Conservation (phyloP, 176 grass and related monocot genomes). For the Paspalum vaginatum region DNA sequence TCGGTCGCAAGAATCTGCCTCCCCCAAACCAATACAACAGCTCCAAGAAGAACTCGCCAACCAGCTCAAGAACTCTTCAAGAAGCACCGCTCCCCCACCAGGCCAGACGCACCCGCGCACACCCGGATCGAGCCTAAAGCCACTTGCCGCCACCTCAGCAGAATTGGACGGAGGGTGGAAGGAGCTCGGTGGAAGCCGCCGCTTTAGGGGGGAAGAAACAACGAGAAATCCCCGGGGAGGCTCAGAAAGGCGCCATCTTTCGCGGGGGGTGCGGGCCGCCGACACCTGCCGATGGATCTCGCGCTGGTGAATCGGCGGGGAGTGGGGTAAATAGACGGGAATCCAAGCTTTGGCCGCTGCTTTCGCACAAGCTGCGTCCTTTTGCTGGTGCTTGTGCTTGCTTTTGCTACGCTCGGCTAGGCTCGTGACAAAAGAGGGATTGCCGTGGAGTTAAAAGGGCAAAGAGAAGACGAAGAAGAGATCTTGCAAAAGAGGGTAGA, state of each 20-base stretch:
- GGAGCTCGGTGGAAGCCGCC: constrained; percentile 2
- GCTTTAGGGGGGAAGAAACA: constrained; percentile 26
- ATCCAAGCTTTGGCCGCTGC: constrained; percentile 43
- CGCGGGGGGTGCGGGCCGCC: constrained; percentile 21
- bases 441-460: constrained; percentile 42
- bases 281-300: constrained; percentile 53
- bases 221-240: constrained; percentile 37
- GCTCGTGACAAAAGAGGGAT: constrained; percentile 62
- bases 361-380: background rate
- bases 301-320: constrained; percentile 44
- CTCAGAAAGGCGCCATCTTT: constrained; percentile 44
- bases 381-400: constrained; percentile 16
- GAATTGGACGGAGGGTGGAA: constrained; percentile 5
- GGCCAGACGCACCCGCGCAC: background rate
- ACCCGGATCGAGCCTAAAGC: constrained; percentile 41
- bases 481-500: constrained; percentile 44
- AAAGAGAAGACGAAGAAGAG: constrained; percentile 40
- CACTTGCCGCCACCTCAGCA: constrained; percentile 1
- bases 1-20: background rate
- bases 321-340: constrained; percentile 48
- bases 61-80: constrained; percentile 41
- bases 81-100: background rate
- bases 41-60: constrained; percentile 14
- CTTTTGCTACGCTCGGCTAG: constrained; percentile 36
- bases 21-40: constrained; percentile 16